These are phyloP conservation scores for Exophiala xenobiotica DNA, from an alignment of 2,329 filamentous ascomycete genomes.

Conservation along the genomic window DNA sequence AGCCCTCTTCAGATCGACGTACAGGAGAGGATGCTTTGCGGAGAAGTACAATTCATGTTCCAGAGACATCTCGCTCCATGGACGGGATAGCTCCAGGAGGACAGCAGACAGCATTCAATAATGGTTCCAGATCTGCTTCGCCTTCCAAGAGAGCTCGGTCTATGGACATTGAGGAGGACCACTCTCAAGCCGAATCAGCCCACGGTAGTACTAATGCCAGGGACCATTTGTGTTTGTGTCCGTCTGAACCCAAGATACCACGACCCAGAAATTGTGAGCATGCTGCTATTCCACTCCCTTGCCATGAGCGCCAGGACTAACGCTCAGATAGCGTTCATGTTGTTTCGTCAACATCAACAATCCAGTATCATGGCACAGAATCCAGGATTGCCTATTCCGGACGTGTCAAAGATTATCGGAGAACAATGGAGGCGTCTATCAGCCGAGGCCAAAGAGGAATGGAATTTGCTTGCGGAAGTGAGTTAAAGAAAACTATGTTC, in stretches of 20 bases:
- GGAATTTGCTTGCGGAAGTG: conserved; percentile 86
- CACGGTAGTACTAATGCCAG: conserved; percentile 5
- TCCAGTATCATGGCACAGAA: conserved; percentile 75
- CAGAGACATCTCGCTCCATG: conserved; percentile 5
- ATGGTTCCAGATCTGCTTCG: conserved; percentile 6
- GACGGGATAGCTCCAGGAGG: conserved; percentile 6
- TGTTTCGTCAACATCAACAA: conserved; percentile 93
- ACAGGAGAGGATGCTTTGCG: conserved; percentile 14
- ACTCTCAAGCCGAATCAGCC: conserved; percentile 2
- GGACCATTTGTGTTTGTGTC: conserved; percentile 62
- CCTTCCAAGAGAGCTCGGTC: conserved; percentile 10
- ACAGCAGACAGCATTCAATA: conserved; percentile 1
- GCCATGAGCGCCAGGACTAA: too few relatives aligned
- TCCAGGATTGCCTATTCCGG: conserved; percentile 88
- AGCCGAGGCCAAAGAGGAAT: conserved; percentile 73
- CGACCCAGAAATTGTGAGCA: conserved; percentile 67
- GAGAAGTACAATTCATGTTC: conserved; percentile 22
- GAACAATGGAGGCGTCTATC: conserved; percentile 82
- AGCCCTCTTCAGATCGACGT: conserved; percentile 12
- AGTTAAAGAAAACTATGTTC: conserved; percentile 23
- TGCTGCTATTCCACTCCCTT: background rate
- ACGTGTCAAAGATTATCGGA: conserved; percentile 96
- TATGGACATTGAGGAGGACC: conserved; percentile 11
- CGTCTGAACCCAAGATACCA: conserved; percentile 69
- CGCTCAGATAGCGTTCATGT: conserved; percentile 77